Base-by-base conservation (phyloP, 345 rosid species). In the Ceriops decandra region DNA sequence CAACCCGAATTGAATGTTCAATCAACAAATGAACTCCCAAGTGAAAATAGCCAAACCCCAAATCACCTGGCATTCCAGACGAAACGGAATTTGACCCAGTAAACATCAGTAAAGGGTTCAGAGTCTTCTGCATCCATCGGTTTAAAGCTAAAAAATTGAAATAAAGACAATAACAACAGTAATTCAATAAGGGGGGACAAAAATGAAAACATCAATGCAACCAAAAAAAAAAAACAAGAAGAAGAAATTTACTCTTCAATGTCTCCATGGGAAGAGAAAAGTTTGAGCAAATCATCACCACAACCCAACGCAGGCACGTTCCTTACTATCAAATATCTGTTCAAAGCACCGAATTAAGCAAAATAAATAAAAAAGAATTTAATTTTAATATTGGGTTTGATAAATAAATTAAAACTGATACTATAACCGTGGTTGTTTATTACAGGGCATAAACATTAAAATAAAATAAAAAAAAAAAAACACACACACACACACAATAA, bases 111-210 rank as follows among this genome's bases (percentile, higher is more conserved):
- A 68, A 84, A 91, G 24, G 76, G 80, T 62, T 79, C 89, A 68
- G 91, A 91, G 6, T 89, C 96, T 77, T 93, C 98, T 0, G 87
- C 95, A 81, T 93, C 97, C 96, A 93, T 89, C 11, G 96, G 96
- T 75, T 91, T 91, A 70, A 88, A 82, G 66, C 97, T 87, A 31
- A 74, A 57, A 36, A 78, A 35, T 22, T 31, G 27, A 68, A 72
- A 56, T 36, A 35, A 9, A 72, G 19, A 53, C 11, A 28, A 59
- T 7, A 33, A 2, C 10, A 6, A n/a, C 3, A 47, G 5, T 28
- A 35, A 9, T 56, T 56, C 30, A 56, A 22, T 56, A 22, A 56
- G 28, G 17, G 58, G 16, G 59, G 22, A 56, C 22, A 21, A 21
- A 69, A 16, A 42, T 21, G 36, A 70, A 61, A 27, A 17, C 5